Conservation (phyloP, 129 eudicot species). For the Heracleum sosnowskyi region DNA sequence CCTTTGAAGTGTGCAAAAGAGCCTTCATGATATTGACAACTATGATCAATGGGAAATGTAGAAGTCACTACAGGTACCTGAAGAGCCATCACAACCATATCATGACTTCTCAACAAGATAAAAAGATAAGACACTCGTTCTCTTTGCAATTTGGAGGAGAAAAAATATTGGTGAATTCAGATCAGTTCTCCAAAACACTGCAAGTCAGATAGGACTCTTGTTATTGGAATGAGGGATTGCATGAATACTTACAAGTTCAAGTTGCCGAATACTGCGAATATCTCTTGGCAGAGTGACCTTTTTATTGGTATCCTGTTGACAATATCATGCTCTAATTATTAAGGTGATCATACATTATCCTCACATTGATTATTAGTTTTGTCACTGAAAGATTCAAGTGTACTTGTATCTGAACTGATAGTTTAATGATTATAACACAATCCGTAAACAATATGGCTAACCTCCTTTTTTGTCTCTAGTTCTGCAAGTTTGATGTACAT, state of each 20-base stretch:
- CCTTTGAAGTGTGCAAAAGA: constrained; percentile 91
- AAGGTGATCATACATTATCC: background rate
- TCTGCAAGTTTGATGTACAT: constrained; percentile 94
- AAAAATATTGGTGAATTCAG: background rate
- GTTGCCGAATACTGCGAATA: constrained; percentile 78
- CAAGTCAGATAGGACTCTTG: background rate
- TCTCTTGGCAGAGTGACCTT: constrained; percentile 80
- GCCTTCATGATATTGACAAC: constrained; percentile 81
- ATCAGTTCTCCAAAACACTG: background rate
- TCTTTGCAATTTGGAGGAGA: background rate
- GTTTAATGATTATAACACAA: background rate
- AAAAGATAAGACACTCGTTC: background rate
- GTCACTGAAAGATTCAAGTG: background rate
- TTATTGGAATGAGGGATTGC: background rate
- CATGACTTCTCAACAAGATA: background rate
- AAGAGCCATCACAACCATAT: constrained; percentile 17
- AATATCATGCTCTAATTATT: constrained; percentile 14
- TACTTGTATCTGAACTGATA: background rate
- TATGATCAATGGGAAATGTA: constrained; percentile 67
- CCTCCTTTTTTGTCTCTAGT: constrained; percentile 91
- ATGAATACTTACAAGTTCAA: constrained; percentile 68
- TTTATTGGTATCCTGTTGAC: constrained; percentile 76
- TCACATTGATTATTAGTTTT: background rate
- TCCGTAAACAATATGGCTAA: constrained; percentile 14
- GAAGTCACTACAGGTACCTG: constrained; percentile 96